Percentiles rank a stretch among this genome's conserved stretches.
phyloP scores from a whole-genome alignment of 2,329 filamentous ascomycete genomes.

The Aschersonia sp. region DNA sequence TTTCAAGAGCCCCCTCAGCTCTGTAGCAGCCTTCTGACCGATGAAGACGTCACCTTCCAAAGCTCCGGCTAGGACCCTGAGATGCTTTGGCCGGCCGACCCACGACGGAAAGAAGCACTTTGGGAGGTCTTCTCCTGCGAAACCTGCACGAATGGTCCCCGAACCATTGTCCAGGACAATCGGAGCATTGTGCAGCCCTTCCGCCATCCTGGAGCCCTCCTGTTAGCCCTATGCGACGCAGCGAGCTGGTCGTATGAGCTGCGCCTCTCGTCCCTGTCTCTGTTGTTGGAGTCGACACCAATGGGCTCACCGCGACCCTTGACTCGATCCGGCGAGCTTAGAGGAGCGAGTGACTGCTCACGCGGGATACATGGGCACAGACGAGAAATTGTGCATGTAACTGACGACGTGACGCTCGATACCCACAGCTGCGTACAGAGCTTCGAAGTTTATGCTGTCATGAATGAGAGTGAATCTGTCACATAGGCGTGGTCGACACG shows the following conservation, averaged over 20 bases:
- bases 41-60: constrained; percentile 96
- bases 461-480: too few relatives aligned
- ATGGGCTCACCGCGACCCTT: constrained; percentile 1
- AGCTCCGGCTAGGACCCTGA: constrained; percentile 87
- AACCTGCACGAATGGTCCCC: constrained; percentile 91
- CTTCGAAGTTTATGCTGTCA: too few relatives aligned
- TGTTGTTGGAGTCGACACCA: not conserved
- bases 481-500: too few relatives aligned
- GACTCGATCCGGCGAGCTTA: not conserved
- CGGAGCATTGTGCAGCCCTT: constrained; percentile 80
- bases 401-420: not conserved
- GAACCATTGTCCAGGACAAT: constrained; percentile 99
- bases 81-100: constrained; percentile 89
- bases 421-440: too few relatives aligned
- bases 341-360: not conserved
- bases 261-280: too few relatives aligned
- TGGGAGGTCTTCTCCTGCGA: constrained; percentile 87
- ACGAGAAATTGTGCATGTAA: not conserved
- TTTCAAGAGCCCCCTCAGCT: constrained; percentile 84
- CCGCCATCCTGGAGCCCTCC: constrained; percentile 27
- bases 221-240: not conserved
- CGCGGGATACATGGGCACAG: not conserved
- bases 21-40: constrained; percentile 73
- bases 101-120: constrained; percentile 97
- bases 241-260: too few relatives aligned